These are phyloP conservation scores for Trifolium subterraneum DNA, from an alignment of 306 rosid species.

Conservation along the genomic window DNA sequence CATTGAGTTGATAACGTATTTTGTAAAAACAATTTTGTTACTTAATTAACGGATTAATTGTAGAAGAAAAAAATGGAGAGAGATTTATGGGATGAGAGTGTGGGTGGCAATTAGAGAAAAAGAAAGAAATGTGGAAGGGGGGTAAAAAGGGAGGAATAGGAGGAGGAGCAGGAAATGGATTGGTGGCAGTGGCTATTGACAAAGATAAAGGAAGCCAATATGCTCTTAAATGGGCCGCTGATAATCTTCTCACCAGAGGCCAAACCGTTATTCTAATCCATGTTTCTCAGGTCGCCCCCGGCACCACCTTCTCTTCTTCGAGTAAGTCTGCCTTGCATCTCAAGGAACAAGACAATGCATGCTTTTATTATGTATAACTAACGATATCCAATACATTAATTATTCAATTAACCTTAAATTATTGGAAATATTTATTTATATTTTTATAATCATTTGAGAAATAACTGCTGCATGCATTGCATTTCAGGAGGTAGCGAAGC, in stretches of 20 bases:
- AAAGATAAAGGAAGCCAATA: slow-evolving; percentile 83
- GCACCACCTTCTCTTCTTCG: slow-evolving; percentile 37
- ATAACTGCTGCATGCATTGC: neutral
- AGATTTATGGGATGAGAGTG: no score
- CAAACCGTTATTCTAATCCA: slow-evolving; percentile 77
- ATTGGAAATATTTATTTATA: no score
- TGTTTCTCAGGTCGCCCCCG: slow-evolving; percentile 48
- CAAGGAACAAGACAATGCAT: neutral
- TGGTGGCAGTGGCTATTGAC: slow-evolving; percentile 81
- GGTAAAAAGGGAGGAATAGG: slow-evolving; percentile 43
- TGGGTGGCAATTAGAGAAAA: neutral
- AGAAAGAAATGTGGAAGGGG: slow-evolving; percentile 63
- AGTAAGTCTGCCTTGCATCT: slow-evolving; percentile 30
- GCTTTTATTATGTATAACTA: no score
- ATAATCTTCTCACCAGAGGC: slow-evolving; percentile 64
- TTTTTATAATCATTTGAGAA: no score
- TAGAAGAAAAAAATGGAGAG: neutral
- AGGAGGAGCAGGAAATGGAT: slow-evolving; percentile 59
- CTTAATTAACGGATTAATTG: neutral
- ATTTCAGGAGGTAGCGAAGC: slow-evolving; percentile 56
- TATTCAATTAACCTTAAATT: no score
- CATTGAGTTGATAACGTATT: slow-evolving; percentile 23
- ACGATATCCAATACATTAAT: no score
- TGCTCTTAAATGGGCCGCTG: slow-evolving; percentile 92
- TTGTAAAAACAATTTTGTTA: neutral